A percentile compares a stretch with the other conserved stretches of the same genome.
Evolutionary conservation across 306 rosid genomes (phyloP).

Genomic region (Inga leiocalycina): DNA sequence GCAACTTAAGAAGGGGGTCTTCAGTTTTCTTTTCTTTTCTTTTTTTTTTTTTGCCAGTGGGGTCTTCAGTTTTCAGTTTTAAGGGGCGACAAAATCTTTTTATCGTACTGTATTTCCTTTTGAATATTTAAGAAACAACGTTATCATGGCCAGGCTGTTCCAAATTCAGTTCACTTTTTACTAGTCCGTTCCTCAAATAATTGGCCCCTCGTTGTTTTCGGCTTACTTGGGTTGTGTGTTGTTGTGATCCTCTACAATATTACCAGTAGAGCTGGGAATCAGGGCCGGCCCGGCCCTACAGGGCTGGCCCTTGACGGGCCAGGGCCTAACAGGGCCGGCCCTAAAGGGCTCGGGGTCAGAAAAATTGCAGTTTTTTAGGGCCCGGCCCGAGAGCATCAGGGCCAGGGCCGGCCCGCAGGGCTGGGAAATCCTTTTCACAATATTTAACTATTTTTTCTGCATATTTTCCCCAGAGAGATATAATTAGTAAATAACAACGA

Average conservation of each 20-base stretch:
- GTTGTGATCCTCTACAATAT: not conserved
- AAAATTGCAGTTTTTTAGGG: no score
- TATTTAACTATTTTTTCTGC: no score
- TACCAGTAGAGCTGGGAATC: no score
- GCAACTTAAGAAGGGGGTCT: not conserved
- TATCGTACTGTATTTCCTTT: not conserved
- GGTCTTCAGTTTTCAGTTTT: not conserved
- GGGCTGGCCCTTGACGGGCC: no score
- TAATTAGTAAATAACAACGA: no score
- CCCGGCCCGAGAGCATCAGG: no score
- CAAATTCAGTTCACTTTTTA: conserved; percentile 1
- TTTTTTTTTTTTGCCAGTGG: not conserved
- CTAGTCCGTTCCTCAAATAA: not conserved
- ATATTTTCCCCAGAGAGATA: no score
- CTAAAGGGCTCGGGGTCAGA: no score
- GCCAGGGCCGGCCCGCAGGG: no score
- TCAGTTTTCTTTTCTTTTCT: not conserved
- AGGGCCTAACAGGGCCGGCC: no score
- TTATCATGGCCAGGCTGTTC: conserved; percentile 24
- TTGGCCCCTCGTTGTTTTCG: not conserved
- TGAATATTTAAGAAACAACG: not conserved
- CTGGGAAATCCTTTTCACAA: no score
- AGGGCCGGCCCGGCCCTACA: no score
- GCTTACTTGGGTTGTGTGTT: not conserved
- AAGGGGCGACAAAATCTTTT: not conserved